Evolutionary conservation across 495 filamentous ascomycete genomes (phyloP).

Genomic region (Lineolata rhizophorae): DNA sequence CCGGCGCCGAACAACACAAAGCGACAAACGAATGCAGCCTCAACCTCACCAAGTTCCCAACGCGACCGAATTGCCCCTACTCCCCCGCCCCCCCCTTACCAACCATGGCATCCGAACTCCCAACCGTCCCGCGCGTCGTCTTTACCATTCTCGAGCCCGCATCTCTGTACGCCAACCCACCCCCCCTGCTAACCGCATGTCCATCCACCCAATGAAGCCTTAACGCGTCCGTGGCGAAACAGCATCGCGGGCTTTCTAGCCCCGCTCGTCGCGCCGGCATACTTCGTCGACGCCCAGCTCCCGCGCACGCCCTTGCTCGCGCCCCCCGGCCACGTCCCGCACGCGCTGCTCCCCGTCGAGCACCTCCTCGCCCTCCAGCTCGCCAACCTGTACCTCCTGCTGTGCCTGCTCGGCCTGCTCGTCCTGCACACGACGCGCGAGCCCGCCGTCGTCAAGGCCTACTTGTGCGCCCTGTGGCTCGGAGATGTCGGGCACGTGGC

Average conservation of each 20-base stretch:
- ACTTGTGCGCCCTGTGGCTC: slow-evolving; percentile 39
- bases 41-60: too few relatives aligned
- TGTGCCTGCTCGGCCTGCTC: slow-evolving; percentile 36
- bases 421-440: slow-evolving; percentile 42
- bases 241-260: slow-evolving; percentile 33
- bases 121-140: slow-evolving; percentile 14
- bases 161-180: slow-evolving; percentile 29
- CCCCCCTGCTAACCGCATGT: slow-evolving; percentile 1
- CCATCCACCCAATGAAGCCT: too few relatives aligned
- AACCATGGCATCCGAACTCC: slow-evolving; percentile 5
- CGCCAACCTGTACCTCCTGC: slow-evolving; percentile 42
- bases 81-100: too few relatives aligned
- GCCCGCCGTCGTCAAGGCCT: slow-evolving; percentile 40
- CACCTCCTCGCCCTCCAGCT: slow-evolving; percentile 36
- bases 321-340: not conserved
- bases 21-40: too few relatives aligned
- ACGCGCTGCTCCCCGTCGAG: slow-evolving; percentile 19
- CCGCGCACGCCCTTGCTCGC: slow-evolving; percentile 4
- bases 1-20: too few relatives aligned
- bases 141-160: slow-evolving; percentile 47
- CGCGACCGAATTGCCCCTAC: too few relatives aligned
- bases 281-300: slow-evolving; percentile 38
- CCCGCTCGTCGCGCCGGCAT: slow-evolving; percentile 30
- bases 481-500: slow-evolving; percentile 51
- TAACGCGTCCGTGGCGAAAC: too few relatives aligned